Percentiles rank a stretch among this genome's conserved stretches.
Conservation (phyloP, 2,329 filamentous ascomycete species). For the Phialocephala sp. region DNA sequence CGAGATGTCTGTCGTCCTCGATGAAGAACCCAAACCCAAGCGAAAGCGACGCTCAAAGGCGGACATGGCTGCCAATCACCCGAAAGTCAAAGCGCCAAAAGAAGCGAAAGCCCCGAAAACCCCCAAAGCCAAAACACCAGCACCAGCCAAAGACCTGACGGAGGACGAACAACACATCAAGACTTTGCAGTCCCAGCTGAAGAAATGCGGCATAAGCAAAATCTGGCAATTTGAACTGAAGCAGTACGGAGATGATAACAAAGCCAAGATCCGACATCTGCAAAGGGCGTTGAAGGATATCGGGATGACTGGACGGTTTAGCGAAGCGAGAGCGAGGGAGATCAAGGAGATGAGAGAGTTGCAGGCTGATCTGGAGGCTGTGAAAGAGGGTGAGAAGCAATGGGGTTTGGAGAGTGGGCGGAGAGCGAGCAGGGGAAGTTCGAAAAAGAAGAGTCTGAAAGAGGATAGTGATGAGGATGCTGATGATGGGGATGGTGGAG, state of each 20-base stretch:
- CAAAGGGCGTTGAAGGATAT: conserved; percentile 77
- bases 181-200: conserved; percentile 81
- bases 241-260: conserved; percentile 70
- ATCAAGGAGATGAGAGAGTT: conserved; percentile 91
- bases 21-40: conserved; percentile 69
- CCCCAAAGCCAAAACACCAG: conserved; percentile 48
- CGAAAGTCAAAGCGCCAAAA: conserved; percentile 43
- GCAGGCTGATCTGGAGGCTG: conserved; percentile 80
- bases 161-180: conserved; percentile 84
- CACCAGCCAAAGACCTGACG: conserved; percentile 48
- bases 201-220: conserved; percentile 91
- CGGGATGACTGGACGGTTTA: conserved; percentile 90
- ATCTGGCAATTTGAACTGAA: conserved; percentile 89
- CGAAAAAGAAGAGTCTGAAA: conserved; percentile 48
- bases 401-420: conserved; percentile 66
- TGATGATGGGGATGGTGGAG: conserved; percentile 29
- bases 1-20: conserved; percentile 77
- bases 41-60: conserved; percentile 53
- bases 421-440: conserved; percentile 41
- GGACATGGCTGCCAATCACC: conserved; percentile 25
- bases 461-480: conserved; percentile 39
- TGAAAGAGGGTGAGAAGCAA: conserved; percentile 77
- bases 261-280: conserved; percentile 83
- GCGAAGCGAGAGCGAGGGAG: conserved; percentile 78
- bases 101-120: conserved; percentile 22